A percentile compares a stretch with the other conserved stretches of the same genome.
Conservation (phyloP, 1,139 yeast genomes). For the Blastobotrys serpentis region DNA sequence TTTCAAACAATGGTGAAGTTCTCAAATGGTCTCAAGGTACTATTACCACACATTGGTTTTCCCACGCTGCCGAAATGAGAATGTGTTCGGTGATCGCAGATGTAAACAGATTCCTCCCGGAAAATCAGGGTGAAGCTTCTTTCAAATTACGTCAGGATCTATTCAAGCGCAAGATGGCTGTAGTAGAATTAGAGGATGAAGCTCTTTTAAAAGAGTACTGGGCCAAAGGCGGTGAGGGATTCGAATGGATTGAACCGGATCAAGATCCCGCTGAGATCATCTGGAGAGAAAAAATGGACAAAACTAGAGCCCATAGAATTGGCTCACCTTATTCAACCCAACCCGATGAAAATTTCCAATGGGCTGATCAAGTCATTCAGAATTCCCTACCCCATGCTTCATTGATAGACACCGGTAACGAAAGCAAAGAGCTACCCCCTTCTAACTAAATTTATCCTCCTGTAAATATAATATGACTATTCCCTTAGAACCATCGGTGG, state of each 20-base stretch:
- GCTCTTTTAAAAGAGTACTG: conserved; percentile 60
- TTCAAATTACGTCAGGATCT: conserved; percentile 35
- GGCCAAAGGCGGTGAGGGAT: conserved; percentile 73
- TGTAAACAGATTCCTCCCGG: conserved; percentile 50
- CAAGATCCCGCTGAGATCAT: conserved; percentile 70
- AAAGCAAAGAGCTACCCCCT: conserved; percentile 2
- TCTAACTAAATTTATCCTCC: background rate
- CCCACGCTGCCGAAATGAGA: conserved; percentile 65
- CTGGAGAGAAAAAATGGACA: conserved; percentile 47
- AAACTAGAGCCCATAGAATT: conserved; percentile 24
- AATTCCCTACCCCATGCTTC: conserved; percentile 35
- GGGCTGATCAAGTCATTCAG: conserved; percentile 30
- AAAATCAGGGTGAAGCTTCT: conserved; percentile 41
- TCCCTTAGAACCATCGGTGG: background rate
- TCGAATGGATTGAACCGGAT: conserved; percentile 80
- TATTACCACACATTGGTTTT: conserved; percentile 61
- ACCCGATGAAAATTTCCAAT: conserved; percentile 25
- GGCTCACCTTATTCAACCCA: conserved; percentile 28
- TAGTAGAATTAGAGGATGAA: conserved; percentile 72
- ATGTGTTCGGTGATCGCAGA: conserved; percentile 67
- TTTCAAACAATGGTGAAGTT: conserved; percentile 58
- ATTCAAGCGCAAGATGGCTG: conserved; percentile 37
- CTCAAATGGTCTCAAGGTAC: conserved; percentile 67
- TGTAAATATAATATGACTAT: conserved; percentile 6
- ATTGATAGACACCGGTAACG: conserved; percentile 27